phyloP scores from a whole-genome alignment of 176 grass and related monocot genomes.

The Carex scoparia region DNA sequence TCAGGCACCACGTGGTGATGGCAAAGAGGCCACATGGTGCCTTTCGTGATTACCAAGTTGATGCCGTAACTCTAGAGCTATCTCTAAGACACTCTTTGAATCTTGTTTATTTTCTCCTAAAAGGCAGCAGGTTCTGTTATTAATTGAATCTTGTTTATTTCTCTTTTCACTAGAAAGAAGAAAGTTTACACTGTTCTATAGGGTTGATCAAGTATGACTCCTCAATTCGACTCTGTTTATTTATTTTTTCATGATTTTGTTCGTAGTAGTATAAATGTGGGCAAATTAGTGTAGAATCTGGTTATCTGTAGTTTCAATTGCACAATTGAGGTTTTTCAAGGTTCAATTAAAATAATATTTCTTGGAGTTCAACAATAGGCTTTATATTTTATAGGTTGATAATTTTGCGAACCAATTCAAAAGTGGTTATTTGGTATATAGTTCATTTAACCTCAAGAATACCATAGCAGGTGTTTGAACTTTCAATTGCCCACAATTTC shows the following conservation, averaged over 20 bases:
- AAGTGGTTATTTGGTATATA: background rate
- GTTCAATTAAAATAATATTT: background rate
- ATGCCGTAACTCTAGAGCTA: conserved; percentile 83
- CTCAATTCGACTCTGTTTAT: background rate
- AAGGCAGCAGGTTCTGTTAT: conserved; percentile 54
- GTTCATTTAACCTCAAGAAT: background rate
- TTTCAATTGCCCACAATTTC: background rate
- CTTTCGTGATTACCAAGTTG: conserved; percentile 96
- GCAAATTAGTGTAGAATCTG: background rate
- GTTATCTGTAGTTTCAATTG: background rate
- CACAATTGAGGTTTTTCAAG: conserved; percentile 2
- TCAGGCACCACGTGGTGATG: conserved; percentile 85
- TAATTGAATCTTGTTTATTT: background rate
- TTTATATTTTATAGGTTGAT: background rate
- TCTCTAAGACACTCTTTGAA: conserved; percentile 60
- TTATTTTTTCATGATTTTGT: background rate
- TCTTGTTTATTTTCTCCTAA: conserved; percentile 89
- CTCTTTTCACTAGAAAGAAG: background rate
- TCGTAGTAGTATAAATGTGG: background rate
- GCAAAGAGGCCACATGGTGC: conserved; percentile 95
- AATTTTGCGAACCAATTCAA: background rate
- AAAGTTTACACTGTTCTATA: background rate
- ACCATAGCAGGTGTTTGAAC: background rate
- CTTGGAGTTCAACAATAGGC: background rate
- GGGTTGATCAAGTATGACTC: background rate